These are phyloP conservation scores for Patellifolia procumbens DNA, from an alignment of 179 eudicot genomes.

Conservation along the genomic window DNA sequence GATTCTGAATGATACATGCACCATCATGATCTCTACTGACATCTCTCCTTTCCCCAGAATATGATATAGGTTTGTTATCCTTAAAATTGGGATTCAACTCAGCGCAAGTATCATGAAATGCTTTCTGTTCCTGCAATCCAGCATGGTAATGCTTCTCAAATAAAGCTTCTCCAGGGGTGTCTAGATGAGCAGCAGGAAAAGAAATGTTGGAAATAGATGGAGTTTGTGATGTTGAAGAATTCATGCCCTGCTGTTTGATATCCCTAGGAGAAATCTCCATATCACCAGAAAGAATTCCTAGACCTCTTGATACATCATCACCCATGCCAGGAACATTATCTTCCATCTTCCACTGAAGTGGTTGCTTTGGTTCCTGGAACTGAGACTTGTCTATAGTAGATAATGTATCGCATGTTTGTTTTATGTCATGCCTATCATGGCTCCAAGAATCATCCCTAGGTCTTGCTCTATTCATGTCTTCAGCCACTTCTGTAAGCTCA, in stretches of 20 bases:
- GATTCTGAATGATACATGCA: slow-evolving; percentile 14
- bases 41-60: slow-evolving; percentile 26
- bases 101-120: slow-evolving; percentile 33
- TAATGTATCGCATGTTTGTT: slow-evolving; percentile 28
- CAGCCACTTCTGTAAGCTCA: slow-evolving; percentile 22
- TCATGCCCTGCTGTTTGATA: slow-evolving; percentile 15
- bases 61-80: slow-evolving; percentile 22
- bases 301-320: slow-evolving; percentile 25
- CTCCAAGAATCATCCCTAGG: slow-evolving; percentile 33
- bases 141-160: slow-evolving; percentile 33
- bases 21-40: slow-evolving; percentile 10
- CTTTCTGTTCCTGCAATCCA: slow-evolving; percentile 31
- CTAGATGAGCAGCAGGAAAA: slow-evolving; percentile 30
- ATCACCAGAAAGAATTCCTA: slow-evolving; percentile 31
- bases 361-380: slow-evolving; percentile 27
- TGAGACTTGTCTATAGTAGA: slow-evolving; percentile 19
- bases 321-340: slow-evolving; percentile 14
- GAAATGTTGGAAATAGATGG: slow-evolving; percentile 22
- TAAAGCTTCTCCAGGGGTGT: slow-evolving; percentile 20
- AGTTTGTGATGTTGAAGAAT: slow-evolving; percentile 20
- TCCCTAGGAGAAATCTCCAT: slow-evolving; percentile 30
- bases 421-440: slow-evolving; percentile 16
- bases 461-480: slow-evolving; percentile 16
- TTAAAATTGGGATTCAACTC: slow-evolving; percentile 30
- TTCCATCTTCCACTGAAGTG: slow-evolving; percentile 31